Base-by-base conservation (phyloP, 2,329 filamentous ascomycete species). In the Aspergillus pseudotamarii region DNA sequence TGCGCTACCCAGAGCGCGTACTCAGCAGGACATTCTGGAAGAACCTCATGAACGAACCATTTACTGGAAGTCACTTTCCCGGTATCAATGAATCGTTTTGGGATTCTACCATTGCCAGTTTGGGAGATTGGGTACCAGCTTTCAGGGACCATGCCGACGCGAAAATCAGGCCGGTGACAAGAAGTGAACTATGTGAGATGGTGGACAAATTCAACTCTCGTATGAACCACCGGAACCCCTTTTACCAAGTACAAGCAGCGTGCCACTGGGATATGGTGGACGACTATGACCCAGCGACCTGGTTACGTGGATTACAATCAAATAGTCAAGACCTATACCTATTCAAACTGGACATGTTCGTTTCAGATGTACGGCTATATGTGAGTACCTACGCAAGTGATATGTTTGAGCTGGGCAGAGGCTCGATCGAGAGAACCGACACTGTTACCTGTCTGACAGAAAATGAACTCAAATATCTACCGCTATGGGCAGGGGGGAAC, bases 401-500 rank as follows among this genome's bases (percentile, higher is more conserved):
- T 26, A 70, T 78, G 61, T n/a, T 72, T 4, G 51, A 60, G 4
- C 43, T 65, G 16, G 26, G 57, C 1, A 60, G 68, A 43, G 10
- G 50, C 9, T 45, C 56, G 6, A 62, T 71, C 26, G 63, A 68
- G 4, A 34, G 75, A 0, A 77, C 77, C 12, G 77, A 81, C 56
- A 80, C 73, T 2, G 73, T 89, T 0, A 79, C 88, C 0, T 82
- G 80, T 6, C 79, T 91, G 1, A 76, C 77, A 0, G 81, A 86
- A 4, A 77, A 84, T 2, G 89, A 91, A 75, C 83, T 86, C 66
- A 85, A 85, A 61, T 91, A 83, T 66, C 79, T 91, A 3, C 88
- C 89, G 0, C 77, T 90, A 4, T 91, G 88, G 88, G 88, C 87
- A 0, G 88, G 85, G 4, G 89, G 84, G 1, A 75, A 81, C 34